A percentile compares a stretch with the other conserved stretches of the same genome.
Evolutionary conservation across 1,284 basidiomycete species (phyloP).

Genomic region (Marasmius sp.): DNA sequence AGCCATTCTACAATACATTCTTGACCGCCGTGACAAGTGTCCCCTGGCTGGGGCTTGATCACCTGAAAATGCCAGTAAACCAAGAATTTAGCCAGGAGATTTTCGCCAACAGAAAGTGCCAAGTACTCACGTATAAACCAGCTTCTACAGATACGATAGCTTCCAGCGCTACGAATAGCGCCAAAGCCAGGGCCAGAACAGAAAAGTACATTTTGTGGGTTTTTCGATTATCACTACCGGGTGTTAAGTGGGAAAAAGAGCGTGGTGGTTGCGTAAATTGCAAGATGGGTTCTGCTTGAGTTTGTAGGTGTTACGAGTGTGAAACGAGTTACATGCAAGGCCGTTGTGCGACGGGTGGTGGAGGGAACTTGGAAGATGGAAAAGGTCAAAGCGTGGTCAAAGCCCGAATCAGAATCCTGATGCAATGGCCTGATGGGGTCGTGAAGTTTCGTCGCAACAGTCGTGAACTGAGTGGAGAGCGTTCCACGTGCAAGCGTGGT

Average conservation of each 20-base stretch:
- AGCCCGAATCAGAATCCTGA: neutral
- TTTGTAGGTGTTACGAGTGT: neutral
- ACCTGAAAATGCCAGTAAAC: slow-evolving; percentile 37
- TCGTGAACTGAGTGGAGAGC: neutral
- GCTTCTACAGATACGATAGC: slow-evolving; percentile 10
- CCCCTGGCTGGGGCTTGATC: slow-evolving; percentile 39
- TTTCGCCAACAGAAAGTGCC: neutral
- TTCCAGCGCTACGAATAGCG: slow-evolving; percentile 9
- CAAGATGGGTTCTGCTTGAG: neutral
- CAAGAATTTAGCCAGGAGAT: neutral
- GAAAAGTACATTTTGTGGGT: neutral
- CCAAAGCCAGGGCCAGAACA: slow-evolving; percentile 7
- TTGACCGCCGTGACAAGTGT: slow-evolving; percentile 50
- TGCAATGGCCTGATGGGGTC: too few relatives aligned
- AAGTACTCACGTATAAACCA: slow-evolving; percentile 9
- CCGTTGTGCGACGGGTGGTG: neutral
- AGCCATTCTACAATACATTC: slow-evolving; percentile 57
- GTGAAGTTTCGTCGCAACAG: neutral
- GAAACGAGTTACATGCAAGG: neutral
- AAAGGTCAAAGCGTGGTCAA: neutral
- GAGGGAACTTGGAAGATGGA: too few relatives aligned
- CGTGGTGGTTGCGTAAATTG: neutral
- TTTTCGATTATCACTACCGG: neutral
- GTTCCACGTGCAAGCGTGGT: too few relatives aligned
- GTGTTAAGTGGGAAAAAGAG: neutral